Evolutionary conservation across 2,329 filamentous ascomycete species (phyloP).

Genomic region (Volutella citrinella): DNA sequence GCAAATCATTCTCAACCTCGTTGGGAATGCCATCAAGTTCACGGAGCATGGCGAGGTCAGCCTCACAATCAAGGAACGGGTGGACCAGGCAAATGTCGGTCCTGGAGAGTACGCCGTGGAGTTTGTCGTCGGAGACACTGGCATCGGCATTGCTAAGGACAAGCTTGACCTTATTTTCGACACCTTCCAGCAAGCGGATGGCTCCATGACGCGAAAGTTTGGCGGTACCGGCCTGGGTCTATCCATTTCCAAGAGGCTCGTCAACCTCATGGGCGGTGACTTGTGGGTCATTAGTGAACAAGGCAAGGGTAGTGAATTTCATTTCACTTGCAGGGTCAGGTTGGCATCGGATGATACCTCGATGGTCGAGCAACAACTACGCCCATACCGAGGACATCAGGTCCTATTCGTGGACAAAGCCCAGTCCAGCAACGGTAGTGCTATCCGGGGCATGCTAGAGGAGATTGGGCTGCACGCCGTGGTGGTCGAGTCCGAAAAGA

Average conservation of each 20-base stretch:
- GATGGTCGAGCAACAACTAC: slow-evolving; percentile 77
- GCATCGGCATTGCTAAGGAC: slow-evolving; percentile 92
- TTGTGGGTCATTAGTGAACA: slow-evolving; percentile 95
- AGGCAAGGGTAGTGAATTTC: slow-evolving; percentile 89
- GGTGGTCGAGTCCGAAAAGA: slow-evolving; percentile 78
- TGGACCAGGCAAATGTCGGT: slow-evolving; percentile 59
- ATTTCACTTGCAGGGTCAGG: slow-evolving; percentile 91
- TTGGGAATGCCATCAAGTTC: slow-evolving; percentile 98
- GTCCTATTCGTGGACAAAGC: slow-evolving; percentile 95
- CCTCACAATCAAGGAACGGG: slow-evolving; percentile 75
- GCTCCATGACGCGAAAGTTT: slow-evolving; percentile 93
- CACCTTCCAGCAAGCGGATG: slow-evolving; percentile 97
- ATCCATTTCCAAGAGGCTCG: slow-evolving; percentile 91
- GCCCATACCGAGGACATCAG: slow-evolving; percentile 88
- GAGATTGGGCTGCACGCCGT: slow-evolving; percentile 77
- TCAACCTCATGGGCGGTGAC: slow-evolving; percentile 93
- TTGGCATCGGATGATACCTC: slow-evolving; percentile 76
- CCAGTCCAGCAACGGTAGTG: slow-evolving; percentile 70
- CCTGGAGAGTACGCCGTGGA: slow-evolving; percentile 87
- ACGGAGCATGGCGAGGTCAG: slow-evolving; percentile 96
- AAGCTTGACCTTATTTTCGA: slow-evolving; percentile 98
- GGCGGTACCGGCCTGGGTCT: slow-evolving; percentile 91
- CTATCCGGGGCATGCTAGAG: slow-evolving; percentile 75
- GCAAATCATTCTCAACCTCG: slow-evolving; percentile 95
- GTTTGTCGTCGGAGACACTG: slow-evolving; percentile 93